Evolutionary conservation across 352 stramenopile genomes (phyloP).

Genomic region (Globisporangium paddicum): DNA sequence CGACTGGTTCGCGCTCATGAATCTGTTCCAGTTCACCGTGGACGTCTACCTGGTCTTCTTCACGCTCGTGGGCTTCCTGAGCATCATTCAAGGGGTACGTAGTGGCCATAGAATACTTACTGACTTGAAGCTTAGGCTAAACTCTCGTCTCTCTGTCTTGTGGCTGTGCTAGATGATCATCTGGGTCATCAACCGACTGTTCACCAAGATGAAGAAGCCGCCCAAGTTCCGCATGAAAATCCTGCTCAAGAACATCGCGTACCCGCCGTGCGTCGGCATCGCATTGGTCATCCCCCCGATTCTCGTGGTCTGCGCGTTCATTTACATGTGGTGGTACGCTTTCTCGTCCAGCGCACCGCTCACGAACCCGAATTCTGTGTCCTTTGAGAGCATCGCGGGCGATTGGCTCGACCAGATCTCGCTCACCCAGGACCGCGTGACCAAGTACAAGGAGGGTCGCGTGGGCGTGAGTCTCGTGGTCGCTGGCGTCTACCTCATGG

Average conservation of each 20-base stretch:
- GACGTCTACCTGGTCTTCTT: slow-evolving; percentile 95
- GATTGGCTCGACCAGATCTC: slow-evolving; percentile 88
- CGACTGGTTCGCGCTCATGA: slow-evolving; percentile 93
- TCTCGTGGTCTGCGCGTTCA: slow-evolving; percentile 39
- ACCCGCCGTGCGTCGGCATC: slow-evolving; percentile 81
- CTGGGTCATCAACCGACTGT: slow-evolving; percentile 92
- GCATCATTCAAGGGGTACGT: slow-evolving; percentile 80
- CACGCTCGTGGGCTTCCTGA: slow-evolving; percentile 84
- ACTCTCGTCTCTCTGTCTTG: background rate
- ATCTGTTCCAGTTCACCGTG: slow-evolving; percentile 94
- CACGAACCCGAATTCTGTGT: slow-evolving; percentile 41
- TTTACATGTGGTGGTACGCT: slow-evolving; percentile 73
- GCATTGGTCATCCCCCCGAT: slow-evolving; percentile 62
- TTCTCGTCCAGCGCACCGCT: slow-evolving; percentile 46
- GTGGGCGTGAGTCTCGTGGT: slow-evolving; percentile 82
- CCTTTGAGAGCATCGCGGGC: slow-evolving; percentile 83
- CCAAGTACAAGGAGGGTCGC: slow-evolving; percentile 83
- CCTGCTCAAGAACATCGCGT: slow-evolving; percentile 88
- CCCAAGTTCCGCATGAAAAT: slow-evolving; percentile 90
- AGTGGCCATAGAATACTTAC: slow-evolving; percentile 1
- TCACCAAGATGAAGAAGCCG: slow-evolving; percentile 95
- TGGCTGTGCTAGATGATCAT: slow-evolving; percentile 64
- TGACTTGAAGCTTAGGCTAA: background rate
- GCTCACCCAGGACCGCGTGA: slow-evolving; percentile 68
- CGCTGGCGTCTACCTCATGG: slow-evolving; percentile 77